A percentile compares a stretch with the other conserved stretches of the same genome.
Evolutionary conservation across 192 early-diverging fungal genomes (phyloP).

Genomic region (Podila verticillata): DNA sequence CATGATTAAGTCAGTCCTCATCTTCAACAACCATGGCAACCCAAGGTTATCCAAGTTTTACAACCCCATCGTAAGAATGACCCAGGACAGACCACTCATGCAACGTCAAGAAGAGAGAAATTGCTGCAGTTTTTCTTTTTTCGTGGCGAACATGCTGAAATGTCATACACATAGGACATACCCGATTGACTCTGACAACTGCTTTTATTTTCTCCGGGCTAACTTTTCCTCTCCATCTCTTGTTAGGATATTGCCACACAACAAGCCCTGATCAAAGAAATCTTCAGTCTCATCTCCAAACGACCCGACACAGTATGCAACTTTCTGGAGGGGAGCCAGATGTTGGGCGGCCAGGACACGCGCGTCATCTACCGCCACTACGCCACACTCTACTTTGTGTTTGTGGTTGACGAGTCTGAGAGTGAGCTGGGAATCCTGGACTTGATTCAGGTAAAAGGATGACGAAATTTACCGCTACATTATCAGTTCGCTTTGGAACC

Average conservation of each 20-base stretch:
- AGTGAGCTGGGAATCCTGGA: constrained; percentile 97
- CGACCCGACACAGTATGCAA: constrained; percentile 92
- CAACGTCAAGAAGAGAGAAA: too few relatives aligned
- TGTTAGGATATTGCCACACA: constrained; percentile 81
- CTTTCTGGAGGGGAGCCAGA: constrained; percentile 86
- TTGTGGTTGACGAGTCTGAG: constrained; percentile 96
- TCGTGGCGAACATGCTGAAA: background rate
- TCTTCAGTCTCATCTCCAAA: constrained; percentile 84
- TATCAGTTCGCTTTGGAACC: too few relatives aligned
- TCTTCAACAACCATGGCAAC: constrained; percentile 98
- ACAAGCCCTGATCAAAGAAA: constrained; percentile 89
- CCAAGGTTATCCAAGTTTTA: constrained; percentile 95
- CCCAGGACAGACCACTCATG: too few relatives aligned
- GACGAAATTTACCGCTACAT: too few relatives aligned
- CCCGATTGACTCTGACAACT: background rate
- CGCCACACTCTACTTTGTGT: constrained; percentile 98
- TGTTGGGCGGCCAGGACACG: constrained; percentile 84
- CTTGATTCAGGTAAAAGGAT: constrained; percentile 82
- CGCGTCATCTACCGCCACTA: constrained; percentile 97
- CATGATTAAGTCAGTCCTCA: constrained; percentile 97
- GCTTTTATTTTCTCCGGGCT: background rate
- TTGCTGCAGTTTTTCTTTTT: background rate
- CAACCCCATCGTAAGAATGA: constrained; percentile 78
- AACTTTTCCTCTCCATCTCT: background rate
- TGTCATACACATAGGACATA: background rate